Evolutionary conservation across 1,284 basidiomycete species (phyloP).

Genomic region (Sporisorium exsertum): DNA sequence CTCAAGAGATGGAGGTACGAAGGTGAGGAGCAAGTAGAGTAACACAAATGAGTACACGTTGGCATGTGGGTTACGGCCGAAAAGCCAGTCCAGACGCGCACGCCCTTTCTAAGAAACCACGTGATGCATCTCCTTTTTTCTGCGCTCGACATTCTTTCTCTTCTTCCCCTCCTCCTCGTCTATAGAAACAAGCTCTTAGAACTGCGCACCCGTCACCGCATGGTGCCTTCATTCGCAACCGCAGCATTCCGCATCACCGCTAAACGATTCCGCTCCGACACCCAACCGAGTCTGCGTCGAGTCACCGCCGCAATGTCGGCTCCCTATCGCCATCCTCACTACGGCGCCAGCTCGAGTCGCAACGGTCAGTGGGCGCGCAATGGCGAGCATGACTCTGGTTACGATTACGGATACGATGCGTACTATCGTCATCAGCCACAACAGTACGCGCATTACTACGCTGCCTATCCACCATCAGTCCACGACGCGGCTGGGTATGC

Average conservation of each 20-base stretch:
- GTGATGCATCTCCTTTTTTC: too few relatives aligned
- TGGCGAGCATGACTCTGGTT: not conserved
- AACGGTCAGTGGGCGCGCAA: slow-evolving; percentile 8
- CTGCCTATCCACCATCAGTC: slow-evolving; percentile 1
- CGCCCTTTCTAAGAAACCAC: too few relatives aligned
- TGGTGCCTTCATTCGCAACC: not conserved
- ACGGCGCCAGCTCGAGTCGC: slow-evolving; percentile 10
- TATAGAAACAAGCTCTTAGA: not conserved
- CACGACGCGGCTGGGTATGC: not conserved
- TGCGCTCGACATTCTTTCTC: too few relatives aligned
- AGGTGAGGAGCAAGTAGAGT: too few relatives aligned
- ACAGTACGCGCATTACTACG: slow-evolving; percentile 4
- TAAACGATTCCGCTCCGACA: not conserved
- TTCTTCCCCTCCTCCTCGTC: not conserved
- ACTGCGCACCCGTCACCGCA: slow-evolving; percentile 4
- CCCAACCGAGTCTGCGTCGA: not conserved
- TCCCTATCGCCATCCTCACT: slow-evolving; percentile 14
- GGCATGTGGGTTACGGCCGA: too few relatives aligned
- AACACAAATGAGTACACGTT: too few relatives aligned
- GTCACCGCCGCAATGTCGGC: slow-evolving; percentile 7
- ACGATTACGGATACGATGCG: not conserved
- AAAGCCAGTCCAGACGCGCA: too few relatives aligned
- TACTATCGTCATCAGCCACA: not conserved
- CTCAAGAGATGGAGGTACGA: too few relatives aligned
- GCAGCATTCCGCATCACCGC: not conserved